Evolutionary conservation across 2,329 filamentous ascomycete genomes (phyloP).

Genomic region (Epicoccum nigrum): DNA sequence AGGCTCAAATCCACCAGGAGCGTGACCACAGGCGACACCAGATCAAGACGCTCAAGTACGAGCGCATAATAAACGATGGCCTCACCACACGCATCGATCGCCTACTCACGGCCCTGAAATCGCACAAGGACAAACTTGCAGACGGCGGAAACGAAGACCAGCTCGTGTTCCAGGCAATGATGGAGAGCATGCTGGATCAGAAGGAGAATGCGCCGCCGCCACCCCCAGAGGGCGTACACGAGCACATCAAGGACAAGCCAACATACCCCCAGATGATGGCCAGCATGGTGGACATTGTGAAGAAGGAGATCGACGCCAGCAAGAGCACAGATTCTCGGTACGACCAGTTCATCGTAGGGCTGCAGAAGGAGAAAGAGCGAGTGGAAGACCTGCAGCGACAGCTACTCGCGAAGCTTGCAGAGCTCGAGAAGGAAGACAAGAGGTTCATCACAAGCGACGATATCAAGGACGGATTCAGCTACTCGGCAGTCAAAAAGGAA

Average conservation of each 20-base stretch:
- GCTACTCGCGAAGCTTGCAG: constrained; percentile 72
- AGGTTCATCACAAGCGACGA: constrained; percentile 93
- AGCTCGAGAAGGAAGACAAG: constrained; percentile 82
- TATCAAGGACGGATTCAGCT: constrained; percentile 89
- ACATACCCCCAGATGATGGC: constrained; percentile 98
- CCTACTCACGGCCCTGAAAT: constrained; percentile 75
- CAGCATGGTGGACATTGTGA: constrained; percentile 92
- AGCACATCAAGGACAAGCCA: constrained; percentile 74
- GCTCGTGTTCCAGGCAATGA: constrained; percentile 85
- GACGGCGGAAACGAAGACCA: constrained; percentile 65
- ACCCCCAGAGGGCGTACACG: constrained; percentile 79
- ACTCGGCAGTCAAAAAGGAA: constrained; percentile 69
- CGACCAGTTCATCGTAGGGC: constrained; percentile 76
- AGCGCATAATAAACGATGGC: constrained; percentile 89
- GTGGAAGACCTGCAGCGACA: constrained; percentile 79
- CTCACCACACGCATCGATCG: constrained; percentile 82
- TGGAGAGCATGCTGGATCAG: constrained; percentile 73
- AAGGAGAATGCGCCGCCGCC: constrained; percentile 68
- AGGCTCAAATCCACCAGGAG: constrained; percentile 94
- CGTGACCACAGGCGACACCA: constrained; percentile 83
- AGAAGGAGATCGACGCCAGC: constrained; percentile 76
- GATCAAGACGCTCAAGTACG: constrained; percentile 91
- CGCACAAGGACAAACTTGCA: constrained; percentile 64
- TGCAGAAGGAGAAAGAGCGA: constrained; percentile 77
- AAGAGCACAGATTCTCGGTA: constrained; percentile 71